Base-by-base conservation (phyloP, 2,329 filamentous ascomycete species). In the Microcyclosporella mali region DNA sequence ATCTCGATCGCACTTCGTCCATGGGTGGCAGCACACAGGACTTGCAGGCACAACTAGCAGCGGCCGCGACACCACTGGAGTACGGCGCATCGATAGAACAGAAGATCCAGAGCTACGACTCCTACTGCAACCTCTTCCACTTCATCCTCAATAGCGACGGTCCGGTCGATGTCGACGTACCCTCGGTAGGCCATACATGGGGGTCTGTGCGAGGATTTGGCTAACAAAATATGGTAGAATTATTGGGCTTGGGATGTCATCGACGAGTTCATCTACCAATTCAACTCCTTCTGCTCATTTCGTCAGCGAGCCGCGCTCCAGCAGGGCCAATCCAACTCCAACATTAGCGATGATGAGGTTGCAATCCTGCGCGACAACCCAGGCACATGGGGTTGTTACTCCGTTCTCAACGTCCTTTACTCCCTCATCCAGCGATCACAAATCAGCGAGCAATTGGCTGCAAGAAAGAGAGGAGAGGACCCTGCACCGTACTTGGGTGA, bases 191-290 rank as follows among this genome's bases (percentile, higher is more conserved):
- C 21, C 14, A 44, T 15, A 33, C 21, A 27, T n/a, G 11, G 10
- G 17, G n/a, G 28, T 8, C 17, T 31, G 40, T 34, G 18, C 31
- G 28, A 37, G 25, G 10, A 16, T 30, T 41, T 32, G 36, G 40
- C 45, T 14, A 43, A 15, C 15, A 11, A 14, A 66, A 29, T n/a
- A 30, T 34, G 43, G 37, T 46, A 97, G 88, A 94, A 95, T 73
- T 95, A 90, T 75, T 98, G 92, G 92, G 92, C 92, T 32, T 98
- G 92, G 92, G 92, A 98, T 68, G 90, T 97, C 57, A 95, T 98
- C 71, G 92, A 98, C 69, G 92, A 98, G 71, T 98, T 98, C 75
- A 97, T 98, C 72, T 98, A 98, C 76, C 92, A 98, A 70, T 98
- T 98, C 78, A 95, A 98, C 77, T 94, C 89, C 46, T 98, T 98